Evolutionary conservation across 441 rosid species (phyloP).

Genomic region (Gossypium schwendimanii): DNA sequence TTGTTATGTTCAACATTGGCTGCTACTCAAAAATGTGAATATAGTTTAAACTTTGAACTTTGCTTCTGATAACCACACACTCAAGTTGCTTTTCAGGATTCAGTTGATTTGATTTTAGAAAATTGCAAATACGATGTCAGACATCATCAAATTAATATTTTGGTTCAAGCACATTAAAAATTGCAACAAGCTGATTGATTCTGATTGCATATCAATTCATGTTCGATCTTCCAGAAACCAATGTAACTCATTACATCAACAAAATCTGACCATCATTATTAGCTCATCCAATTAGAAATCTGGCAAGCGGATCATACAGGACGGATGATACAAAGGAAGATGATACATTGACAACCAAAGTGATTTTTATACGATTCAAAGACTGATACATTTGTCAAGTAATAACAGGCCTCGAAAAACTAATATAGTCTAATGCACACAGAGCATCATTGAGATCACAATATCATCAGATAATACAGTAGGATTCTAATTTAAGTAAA

Average conservation of each 20-base stretch:
- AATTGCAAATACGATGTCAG: not conserved
- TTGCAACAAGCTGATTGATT: not conserved
- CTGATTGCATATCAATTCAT: not conserved
- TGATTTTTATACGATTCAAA: not conserved
- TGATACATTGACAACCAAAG: not conserved
- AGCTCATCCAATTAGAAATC: not conserved
- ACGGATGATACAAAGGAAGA: not conserved
- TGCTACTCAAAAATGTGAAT: not conserved
- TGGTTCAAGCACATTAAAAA: not conserved
- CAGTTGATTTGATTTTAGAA: not conserved
- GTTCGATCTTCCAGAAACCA: not conserved
- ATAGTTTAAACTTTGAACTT: not conserved
- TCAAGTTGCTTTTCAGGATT: not conserved
- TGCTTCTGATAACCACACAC: not conserved
- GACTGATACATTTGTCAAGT: not conserved
- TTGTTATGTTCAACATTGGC: not conserved
- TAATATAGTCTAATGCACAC: not conserved
- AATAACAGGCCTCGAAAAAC: not conserved
- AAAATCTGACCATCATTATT: not conserved
- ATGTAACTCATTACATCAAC: not conserved
- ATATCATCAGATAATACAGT: not conserved
- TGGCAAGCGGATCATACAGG: not conserved
- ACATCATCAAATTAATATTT: not conserved
- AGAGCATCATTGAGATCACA: not conserved
- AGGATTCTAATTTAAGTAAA: not conserved